Evolutionary conservation across 768 basidiomycete genomes (phyloP).

Genomic region (Lyophyllum decastes): DNA sequence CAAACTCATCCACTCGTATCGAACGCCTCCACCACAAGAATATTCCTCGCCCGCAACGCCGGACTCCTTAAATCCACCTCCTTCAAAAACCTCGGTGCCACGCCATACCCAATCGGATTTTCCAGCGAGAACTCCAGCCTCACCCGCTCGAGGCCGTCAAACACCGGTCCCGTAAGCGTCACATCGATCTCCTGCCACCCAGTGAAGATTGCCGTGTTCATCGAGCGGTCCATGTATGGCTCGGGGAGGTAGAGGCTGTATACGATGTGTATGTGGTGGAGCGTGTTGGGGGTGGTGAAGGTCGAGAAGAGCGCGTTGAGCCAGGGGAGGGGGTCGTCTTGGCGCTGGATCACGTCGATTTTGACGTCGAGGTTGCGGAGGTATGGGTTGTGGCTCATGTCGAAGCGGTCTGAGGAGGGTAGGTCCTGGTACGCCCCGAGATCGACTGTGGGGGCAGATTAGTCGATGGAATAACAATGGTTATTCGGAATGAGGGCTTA

Average conservation of each 20-base stretch:
- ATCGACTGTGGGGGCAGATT: constrained; percentile 6
- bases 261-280: constrained; percentile 21
- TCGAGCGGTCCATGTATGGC: constrained; percentile 30
- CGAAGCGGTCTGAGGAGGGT: constrained; percentile 18
- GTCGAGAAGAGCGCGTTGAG: constrained; percentile 24
- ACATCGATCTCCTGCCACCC: constrained; percentile 27
- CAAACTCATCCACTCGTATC: constrained; percentile 29
- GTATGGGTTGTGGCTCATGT: constrained; percentile 24
- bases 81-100: constrained; percentile 30
- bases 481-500: constrained; percentile 2
- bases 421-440: constrained; percentile 22
- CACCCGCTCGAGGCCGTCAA: constrained; percentile 23
- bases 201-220: constrained; percentile 25
- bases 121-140: constrained; percentile 30
- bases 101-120: constrained; percentile 28
- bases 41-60: constrained; percentile 19
- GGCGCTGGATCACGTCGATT: constrained; percentile 27
- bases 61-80: constrained; percentile 29
- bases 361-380: constrained; percentile 23
- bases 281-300: constrained; percentile 16
- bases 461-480: not conserved
- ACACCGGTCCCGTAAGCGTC: constrained; percentile 22
- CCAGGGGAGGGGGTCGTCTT: constrained; percentile 30
- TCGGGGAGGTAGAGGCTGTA: constrained; percentile 29
- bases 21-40: constrained; percentile 24